Evolutionary conservation across 345 rosid genomes (phyloP).

Genomic region (Citrus medica): DNA sequence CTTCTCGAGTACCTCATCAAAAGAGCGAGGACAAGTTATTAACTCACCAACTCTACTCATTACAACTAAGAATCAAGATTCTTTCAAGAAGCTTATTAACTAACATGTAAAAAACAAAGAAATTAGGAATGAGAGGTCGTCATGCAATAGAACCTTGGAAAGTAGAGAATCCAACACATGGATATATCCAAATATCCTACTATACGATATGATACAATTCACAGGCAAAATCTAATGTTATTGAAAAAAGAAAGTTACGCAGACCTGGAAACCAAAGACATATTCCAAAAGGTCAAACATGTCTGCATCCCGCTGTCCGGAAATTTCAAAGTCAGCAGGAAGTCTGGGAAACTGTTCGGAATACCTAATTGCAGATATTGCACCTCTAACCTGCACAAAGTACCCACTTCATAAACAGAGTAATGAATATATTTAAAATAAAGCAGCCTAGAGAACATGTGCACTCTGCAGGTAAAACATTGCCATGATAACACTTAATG

Average conservation of each 20-base stretch:
- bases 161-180: not conserved
- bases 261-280: conserved; percentile 97
- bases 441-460: not conserved
- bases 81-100: not conserved
- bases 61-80: not conserved
- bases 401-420: conserved; percentile 3
- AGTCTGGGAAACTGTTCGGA: conserved; percentile 76
- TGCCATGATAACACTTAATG: not conserved
- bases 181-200: not conserved
- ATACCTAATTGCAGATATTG: conserved; percentile 77
- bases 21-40: not conserved
- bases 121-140: not conserved
- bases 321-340: conserved; percentile 60
- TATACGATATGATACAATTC: not conserved
- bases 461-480: not conserved
- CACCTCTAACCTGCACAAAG: conserved; percentile 75
- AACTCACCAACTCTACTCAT: not conserved
- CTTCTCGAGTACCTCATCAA: not conserved
- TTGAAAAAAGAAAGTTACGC: conserved; percentile 1
- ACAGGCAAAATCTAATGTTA: not conserved
- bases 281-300: conserved; percentile 89
- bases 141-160: not conserved
- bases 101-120: not conserved
- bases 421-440: conserved; percentile 8
- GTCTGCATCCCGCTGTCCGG: conserved; percentile 81